Conservation (phyloP, 176 grass and related monocot genomes). For the Hyparrhenia diplandra region DNA sequence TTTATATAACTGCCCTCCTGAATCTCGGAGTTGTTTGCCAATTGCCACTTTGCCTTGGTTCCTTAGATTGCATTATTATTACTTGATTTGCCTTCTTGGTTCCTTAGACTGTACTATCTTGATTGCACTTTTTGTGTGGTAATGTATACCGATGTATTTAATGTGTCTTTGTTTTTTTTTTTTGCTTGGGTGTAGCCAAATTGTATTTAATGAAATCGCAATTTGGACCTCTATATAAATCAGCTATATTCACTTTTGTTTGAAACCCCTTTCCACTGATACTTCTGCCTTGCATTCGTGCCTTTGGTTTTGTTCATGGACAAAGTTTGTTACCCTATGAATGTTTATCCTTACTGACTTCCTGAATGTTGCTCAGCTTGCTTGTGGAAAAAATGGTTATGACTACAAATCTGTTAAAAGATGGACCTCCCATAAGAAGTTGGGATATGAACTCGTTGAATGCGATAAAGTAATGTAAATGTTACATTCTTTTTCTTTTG, state of each 20-base stretch:
- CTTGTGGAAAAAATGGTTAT: conserved; percentile 62
- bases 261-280: not conserved
- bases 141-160: not conserved
- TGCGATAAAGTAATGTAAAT: conserved; percentile 76
- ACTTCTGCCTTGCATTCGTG: not conserved
- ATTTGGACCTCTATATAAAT: not conserved
- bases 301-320: conserved; percentile 3
- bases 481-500: conserved; percentile 14
- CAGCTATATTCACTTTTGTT: not conserved
- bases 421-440: conserved; percentile 70
- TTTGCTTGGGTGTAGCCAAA: not conserved
- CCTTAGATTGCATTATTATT: not conserved
- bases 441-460: conserved; percentile 77
- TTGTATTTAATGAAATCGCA: no score
- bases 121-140: not conserved
- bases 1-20: not conserved
- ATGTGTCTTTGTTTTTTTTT: not conserved
- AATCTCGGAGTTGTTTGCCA: not conserved
- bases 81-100: not conserved
- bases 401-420: conserved; percentile 85
- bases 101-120: not conserved
- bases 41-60: not conserved
- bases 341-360: not conserved
- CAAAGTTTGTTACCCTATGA: not conserved
- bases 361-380: conserved; percentile 47